Base-by-base conservation (phyloP, 148 eudicot species). In the Chenopodium formosanum region DNA sequence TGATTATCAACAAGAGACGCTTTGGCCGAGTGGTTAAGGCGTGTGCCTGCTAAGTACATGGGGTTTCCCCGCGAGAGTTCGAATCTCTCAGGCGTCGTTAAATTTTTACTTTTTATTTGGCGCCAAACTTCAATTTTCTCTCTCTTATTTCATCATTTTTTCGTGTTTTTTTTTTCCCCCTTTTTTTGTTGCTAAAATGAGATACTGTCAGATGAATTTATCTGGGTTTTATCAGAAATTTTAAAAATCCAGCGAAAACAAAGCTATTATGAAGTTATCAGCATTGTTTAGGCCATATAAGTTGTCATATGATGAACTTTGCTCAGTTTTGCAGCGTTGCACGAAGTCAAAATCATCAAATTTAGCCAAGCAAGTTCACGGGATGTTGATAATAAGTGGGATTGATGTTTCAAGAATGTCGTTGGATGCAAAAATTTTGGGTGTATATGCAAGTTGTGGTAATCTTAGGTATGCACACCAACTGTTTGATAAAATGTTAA, bases 1-100 rank as follows among this genome's bases (percentile, higher is more conserved):
- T 0, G 4, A 9, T 0, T 0, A 44, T 19, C 27, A 72, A 13
- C 1, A n/a, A 75, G 16, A 40, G 88, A 81, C 88, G 88, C 90
- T 88, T 88, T 88, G 90, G 88, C 90, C 90, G 88, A 88, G 90
- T 88, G 90, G 88, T 88, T 84, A 88, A 95, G 97, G 99, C 97
- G 97, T 92, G 97, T 92, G 99, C 97, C 99, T 95, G 99, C 97
- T 95, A 93, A 93, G 97, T 95, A 93, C 97, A 93, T 95, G 95
- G 94, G 97, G 91, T 95, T 89, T 93, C 91, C 97, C 99, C 97
- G 97, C 99, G 95, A 91, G 97, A 94, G 97, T 95, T 95, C 97
- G 99, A 95, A 95, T 95, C 97, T 93, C 97, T 91, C 95, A 92
- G 97, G 97, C 94, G 97, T 85, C 97, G 97, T 0, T 31, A 31